Percentiles rank a stretch among this genome's conserved stretches.
These are phyloP conservation scores for Mycena galericulata DNA, from an alignment of 768 basidiomycete genomes.

Conservation along the genomic window DNA sequence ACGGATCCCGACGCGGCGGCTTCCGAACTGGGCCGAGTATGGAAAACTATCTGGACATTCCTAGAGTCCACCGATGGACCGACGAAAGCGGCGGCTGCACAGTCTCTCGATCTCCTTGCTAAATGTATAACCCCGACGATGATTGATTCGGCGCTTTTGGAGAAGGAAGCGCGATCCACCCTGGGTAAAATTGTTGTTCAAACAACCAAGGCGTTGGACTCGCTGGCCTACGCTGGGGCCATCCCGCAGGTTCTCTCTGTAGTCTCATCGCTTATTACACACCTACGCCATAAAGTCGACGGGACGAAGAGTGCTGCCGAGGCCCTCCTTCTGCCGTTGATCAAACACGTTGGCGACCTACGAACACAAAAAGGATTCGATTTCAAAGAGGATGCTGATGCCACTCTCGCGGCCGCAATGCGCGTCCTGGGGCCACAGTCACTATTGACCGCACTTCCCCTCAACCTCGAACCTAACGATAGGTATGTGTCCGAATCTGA, in stretches of 20 bases:
- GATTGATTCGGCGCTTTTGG: conserved; percentile 63
- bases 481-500: conserved; percentile 61
- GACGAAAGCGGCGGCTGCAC: conserved; percentile 72
- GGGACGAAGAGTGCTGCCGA: conserved; percentile 71
- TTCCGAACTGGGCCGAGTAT: conserved; percentile 69
- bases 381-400: conserved; percentile 89
- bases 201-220: conserved; percentile 74
- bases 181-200: conserved; percentile 74
- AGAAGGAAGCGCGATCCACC: conserved; percentile 63
- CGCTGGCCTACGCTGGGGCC: conserved; percentile 77
- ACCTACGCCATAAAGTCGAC: conserved; percentile 64
- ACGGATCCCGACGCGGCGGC: conserved; percentile 63
- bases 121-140: conserved; percentile 79
- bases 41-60: conserved; percentile 83
- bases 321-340: conserved; percentile 72
- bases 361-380: conserved; percentile 88
- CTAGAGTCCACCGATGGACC: conserved; percentile 75
- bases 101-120: conserved; percentile 71
- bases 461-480: conserved; percentile 87
- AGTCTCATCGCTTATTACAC: conserved; percentile 74
- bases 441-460: conserved; percentile 77
- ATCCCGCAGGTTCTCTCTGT: conserved; percentile 86
- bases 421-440: conserved; percentile 87
- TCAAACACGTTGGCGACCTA: conserved; percentile 79
- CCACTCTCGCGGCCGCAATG: conserved; percentile 83